Evolutionary conservation across 805 yeast species (phyloP), one percentile per base, ranked within the genome.

Genomic region (Kuraishia piskuri): DNA sequence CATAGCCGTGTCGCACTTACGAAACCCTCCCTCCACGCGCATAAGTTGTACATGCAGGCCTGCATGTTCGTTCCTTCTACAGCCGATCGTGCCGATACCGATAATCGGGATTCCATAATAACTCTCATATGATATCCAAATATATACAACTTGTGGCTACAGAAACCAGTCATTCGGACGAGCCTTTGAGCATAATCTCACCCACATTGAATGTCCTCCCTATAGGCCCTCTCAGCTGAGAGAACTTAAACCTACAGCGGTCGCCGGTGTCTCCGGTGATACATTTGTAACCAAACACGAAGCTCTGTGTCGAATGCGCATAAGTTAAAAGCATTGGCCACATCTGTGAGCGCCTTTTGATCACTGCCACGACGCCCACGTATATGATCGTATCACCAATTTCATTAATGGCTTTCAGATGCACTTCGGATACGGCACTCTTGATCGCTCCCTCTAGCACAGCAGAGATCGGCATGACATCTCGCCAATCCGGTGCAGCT

Each of bases 251-350:
- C 14, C 40, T 6, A n/a, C 17, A 31, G 40, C 40, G 9, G 14
- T 31, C 40, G 14, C 40, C 17, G 14, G 40, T 12, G 40, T 31
- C 40, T 31, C 3, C 14, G 40, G n/a, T n/a, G 40, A 31, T 31
- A 12, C 40, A 31, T 31, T 31, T 31, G 40, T 50, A 68, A 8
- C 70, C 74, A 60, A 70, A 68, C 48, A 64, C 68, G 52, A 70
- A 69, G 6, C 70, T 59, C 49, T 68, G 73, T 1, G 76, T 73
- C 10, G 70, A 68, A 54, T 72, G 77, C 45, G 72, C 68, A 54
- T 70, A 73, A 0, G 69, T 55, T 20, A 72, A 37, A 14, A 50
- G 51, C 40, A 31, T 31, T 10, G n/a, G 50, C 55, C 20, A 49
- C 46, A 17, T 52, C 53, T 4, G 49, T 52, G 2, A 20, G 19